Percentiles rank a stretch among this genome's conserved stretches.
These are phyloP conservation scores for Conidiobolus coronatus DNA, from an alignment of 371 early-diverging fungal genomes.

Conservation along the genomic window DNA sequence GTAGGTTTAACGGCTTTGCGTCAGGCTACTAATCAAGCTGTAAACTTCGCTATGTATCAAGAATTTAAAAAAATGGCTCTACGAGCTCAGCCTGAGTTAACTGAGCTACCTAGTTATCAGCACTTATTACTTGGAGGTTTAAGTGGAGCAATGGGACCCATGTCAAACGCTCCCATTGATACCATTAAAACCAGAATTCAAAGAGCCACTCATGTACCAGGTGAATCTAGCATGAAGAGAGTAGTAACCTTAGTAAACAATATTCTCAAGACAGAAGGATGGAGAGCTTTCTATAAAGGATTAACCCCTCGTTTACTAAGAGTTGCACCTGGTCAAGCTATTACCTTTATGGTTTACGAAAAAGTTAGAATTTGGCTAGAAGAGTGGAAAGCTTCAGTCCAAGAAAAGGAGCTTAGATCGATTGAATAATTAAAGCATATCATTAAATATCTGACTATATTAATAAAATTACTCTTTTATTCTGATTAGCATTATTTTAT, in stretches of 20 bases:
- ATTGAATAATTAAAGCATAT: background rate
- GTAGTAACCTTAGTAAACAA: slow-evolving; percentile 44
- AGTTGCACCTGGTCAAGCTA: slow-evolving; percentile 68
- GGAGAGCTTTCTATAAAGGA: slow-evolving; percentile 85
- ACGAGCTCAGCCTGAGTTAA: slow-evolving; percentile 34
- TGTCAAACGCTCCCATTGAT: slow-evolving; percentile 93
- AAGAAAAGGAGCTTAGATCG: background rate
- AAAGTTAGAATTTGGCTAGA: slow-evolving; percentile 54
- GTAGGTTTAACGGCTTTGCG: slow-evolving; percentile 82
- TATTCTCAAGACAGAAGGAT: slow-evolving; percentile 74
- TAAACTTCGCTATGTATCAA: slow-evolving; percentile 94
- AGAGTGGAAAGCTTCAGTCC: background rate
- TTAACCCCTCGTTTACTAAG: slow-evolving; percentile 82
- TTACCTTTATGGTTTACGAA: slow-evolving; percentile 76
- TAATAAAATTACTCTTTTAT: too few relatives aligned
- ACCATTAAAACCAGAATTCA: slow-evolving; percentile 97
- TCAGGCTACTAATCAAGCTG: slow-evolving; percentile 96
- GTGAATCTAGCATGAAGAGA: slow-evolving; percentile 58
- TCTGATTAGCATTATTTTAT: too few relatives aligned
- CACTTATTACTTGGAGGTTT: slow-evolving; percentile 74
- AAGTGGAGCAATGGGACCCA: slow-evolving; percentile 90
- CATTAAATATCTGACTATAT: too few relatives aligned
- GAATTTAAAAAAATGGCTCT: slow-evolving; percentile 53
- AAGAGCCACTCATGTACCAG: slow-evolving; percentile 32
- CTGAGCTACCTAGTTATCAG: slow-evolving; percentile 82